Evolutionary conservation across 805 yeast species (phyloP), one percentile per base, ranked within the genome.

Genomic region (Lipomyces mesembrius): DNA sequence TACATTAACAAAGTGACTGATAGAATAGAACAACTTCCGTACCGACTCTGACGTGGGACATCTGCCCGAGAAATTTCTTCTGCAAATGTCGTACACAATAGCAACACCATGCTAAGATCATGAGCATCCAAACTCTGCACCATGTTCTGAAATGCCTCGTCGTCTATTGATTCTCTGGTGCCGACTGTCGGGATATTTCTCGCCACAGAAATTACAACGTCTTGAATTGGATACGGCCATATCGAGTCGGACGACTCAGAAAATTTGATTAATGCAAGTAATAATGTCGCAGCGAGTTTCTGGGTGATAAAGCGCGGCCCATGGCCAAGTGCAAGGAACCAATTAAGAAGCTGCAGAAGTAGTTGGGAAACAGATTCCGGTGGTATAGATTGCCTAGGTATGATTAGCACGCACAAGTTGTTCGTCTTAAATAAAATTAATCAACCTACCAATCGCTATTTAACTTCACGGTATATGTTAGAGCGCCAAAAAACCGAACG

Each of bases 401-500:
- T 0, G 25, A n/a, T 43, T 17, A 43, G 49, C 8, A n/a, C 14
- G 9, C 14, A 7, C 6, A 2, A 8, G 20, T 43, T 6, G 2
- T 17, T n/a, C 22, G 9, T 4, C 22, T 43, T n/a, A 7, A 17
- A 17, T n/a, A 3, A 2, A 4, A 17, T n/a, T 8, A 2, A 4
- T 12, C 12, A 17, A 35, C 63, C 9, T 22, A 60, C 69, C 72
- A 62, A 57, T 68, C 70, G 61, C 55, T 70, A 66, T 84, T 85
- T 56, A 89, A 76, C 69, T 83, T 80, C 3, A 91, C 95, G 0
- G 91, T 84, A 66, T 85, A 87, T 0, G 97, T 91, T 65, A 90
- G 81, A 0, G 96, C 96, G 0, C 96, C 97, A 73, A 91, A 88
- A 75, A 88, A 91, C 73, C 87, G 85, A 49, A 77, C 75, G 55